These are phyloP conservation scores for Phytophthora sp. DNA, from an alignment of 352 stramenopile genomes.

Conservation along the genomic window DNA sequence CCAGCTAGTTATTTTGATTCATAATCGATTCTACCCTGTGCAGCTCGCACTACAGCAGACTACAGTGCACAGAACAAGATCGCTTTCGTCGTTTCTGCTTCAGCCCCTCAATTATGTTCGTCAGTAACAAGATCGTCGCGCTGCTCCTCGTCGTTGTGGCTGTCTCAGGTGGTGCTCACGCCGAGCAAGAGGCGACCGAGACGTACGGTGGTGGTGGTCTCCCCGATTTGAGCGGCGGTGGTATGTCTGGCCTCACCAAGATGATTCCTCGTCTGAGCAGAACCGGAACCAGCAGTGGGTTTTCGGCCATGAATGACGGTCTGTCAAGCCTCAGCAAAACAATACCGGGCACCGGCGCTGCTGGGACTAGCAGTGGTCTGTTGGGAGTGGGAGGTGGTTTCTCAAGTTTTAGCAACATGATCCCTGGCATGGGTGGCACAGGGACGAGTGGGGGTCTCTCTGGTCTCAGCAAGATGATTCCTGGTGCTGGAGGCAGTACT, in stretches of 20 bases:
- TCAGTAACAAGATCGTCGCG: conserved; percentile 9
- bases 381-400: conserved; percentile 2
- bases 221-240: background rate
- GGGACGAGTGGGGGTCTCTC: conserved; percentile 9
- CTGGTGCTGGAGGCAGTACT: conserved; percentile 9
- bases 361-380: background rate
- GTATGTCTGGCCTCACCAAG: background rate
- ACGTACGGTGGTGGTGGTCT: conserved; percentile 3
- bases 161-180: background rate
- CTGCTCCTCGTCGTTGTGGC: background rate
- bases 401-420: conserved; percentile 3
- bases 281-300: background rate
- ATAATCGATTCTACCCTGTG: background rate
- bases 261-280: conserved; percentile 1
- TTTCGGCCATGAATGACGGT: background rate
- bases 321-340: background rate
- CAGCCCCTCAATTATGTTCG: conserved; percentile 2
- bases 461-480: conserved; percentile 10
- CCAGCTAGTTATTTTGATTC: background rate
- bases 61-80: background rate
- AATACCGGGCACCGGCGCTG: background rate
- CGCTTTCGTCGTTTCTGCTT: background rate
- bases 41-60: background rate
- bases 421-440: background rate
- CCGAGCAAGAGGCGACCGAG: background rate